Conservation (phyloP, 257 asterid genomes). For the Solanum raphanifolium region DNA sequence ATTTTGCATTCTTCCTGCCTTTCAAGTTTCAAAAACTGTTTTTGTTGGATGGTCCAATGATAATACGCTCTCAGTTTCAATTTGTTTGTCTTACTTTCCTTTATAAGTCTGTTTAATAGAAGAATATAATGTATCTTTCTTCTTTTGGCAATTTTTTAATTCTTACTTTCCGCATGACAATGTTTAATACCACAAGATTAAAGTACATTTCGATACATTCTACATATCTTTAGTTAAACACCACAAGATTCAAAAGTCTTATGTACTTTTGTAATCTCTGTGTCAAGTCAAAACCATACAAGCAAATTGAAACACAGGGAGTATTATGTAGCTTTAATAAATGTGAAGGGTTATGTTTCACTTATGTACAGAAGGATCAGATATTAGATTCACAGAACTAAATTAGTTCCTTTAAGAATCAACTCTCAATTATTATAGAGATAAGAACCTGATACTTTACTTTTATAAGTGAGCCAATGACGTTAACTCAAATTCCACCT, state of each 20-base stretch:
- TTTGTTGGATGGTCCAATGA: not conserved
- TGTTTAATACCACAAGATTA: not conserved
- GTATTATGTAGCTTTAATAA: not conserved
- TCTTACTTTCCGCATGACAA: not conserved
- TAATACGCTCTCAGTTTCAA: not conserved
- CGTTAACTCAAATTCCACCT: conserved; percentile 1
- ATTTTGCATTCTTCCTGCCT: not conserved
- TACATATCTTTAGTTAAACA: not conserved
- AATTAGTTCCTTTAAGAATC: conserved; percentile 24
- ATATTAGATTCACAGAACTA: conserved; percentile 15
- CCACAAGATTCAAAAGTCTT: not conserved
- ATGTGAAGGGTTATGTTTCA: not conserved
- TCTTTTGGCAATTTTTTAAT: not conserved
- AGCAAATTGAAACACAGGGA: not conserved
- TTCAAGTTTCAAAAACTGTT: not conserved
- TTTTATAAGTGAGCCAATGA: conserved; percentile 13
- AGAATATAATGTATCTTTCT: not conserved
- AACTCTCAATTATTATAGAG: conserved; percentile 21
- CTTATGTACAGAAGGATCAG: conserved; percentile 8
- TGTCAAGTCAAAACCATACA: not conserved
- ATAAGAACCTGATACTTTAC: conserved; percentile 49
- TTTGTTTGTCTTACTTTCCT: not conserved
- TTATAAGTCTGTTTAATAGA: not conserved
- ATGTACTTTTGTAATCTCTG: not conserved
- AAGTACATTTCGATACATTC: not conserved